phyloP scores from a whole-genome alignment of 495 filamentous ascomycete species.

The Pseudevernia furfuracea region DNA sequence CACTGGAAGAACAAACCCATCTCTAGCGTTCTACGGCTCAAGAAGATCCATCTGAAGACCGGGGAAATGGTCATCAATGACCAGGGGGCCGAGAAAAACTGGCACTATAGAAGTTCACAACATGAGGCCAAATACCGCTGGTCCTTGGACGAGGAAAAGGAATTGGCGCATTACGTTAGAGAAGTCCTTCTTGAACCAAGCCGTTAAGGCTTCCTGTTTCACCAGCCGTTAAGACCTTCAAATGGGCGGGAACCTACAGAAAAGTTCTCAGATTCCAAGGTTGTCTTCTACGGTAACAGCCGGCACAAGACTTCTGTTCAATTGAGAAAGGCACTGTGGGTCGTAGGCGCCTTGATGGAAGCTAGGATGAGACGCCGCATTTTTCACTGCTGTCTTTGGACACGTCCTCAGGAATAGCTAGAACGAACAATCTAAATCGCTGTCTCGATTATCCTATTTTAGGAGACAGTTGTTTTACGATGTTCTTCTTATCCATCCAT shows the following conservation, averaged over 20 bases:
- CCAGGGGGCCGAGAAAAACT: neutral
- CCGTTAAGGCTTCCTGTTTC: neutral
- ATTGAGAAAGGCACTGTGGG: neutral
- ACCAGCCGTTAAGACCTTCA: neutral
- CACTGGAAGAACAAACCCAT: neutral
- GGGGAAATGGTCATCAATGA: conserved; percentile 4
- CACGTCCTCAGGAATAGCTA: too few relatives aligned
- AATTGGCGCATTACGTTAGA: neutral
- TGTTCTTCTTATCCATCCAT: conserved; percentile 54
- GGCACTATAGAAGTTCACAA: too few relatives aligned
- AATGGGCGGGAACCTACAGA: too few relatives aligned
- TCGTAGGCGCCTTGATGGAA: neutral
- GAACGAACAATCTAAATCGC: neutral
- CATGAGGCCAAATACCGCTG: neutral
- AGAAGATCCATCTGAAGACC: neutral
- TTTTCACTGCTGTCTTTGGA: too few relatives aligned
- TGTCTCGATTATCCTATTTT: neutral
- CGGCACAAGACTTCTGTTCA: neutral
- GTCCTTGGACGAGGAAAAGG: neutral
- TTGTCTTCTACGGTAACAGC: too few relatives aligned
- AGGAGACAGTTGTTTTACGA: conserved; percentile 4
- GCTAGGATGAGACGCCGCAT: neutral
- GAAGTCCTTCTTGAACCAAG: neutral
- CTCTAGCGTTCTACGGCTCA: neutral
- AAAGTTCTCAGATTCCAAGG: too few relatives aligned